These are phyloP conservation scores for Populus hybrid DNA, from an alignment of 441 rosid genomes.

Conservation along the genomic window DNA sequence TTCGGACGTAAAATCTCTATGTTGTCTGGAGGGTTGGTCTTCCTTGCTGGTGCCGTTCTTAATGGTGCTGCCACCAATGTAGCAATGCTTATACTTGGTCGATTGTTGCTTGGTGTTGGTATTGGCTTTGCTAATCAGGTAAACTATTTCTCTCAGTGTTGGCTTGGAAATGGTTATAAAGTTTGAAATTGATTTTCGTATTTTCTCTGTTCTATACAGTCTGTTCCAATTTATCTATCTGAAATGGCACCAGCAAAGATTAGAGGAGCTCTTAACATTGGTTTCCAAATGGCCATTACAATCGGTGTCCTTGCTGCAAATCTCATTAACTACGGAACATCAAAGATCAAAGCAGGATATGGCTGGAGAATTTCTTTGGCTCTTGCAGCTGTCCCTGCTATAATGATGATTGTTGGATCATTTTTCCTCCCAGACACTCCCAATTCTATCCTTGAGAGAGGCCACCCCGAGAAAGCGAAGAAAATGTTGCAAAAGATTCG, in stretches of 20 bases:
- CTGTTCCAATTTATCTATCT: conserved; percentile 29
- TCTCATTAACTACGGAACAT: conserved; percentile 26
- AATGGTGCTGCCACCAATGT: conserved; percentile 42
- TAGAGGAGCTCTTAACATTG: conserved; percentile 37
- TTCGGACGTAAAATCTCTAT: conserved; percentile 51
- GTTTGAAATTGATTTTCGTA: background rate
- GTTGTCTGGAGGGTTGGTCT: conserved; percentile 42
- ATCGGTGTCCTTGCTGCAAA: conserved; percentile 20
- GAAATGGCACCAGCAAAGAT: conserved; percentile 37
- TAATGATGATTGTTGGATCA: conserved; percentile 28
- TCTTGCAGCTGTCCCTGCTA: conserved; percentile 28
- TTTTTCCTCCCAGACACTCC: conserved; percentile 35
- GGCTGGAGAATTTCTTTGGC: conserved; percentile 24
- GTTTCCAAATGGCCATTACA: conserved; percentile 33
- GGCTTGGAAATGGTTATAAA: background rate
- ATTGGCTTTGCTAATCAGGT: conserved; percentile 63
- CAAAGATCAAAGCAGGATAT: conserved; percentile 6
- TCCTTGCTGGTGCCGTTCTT: conserved; percentile 38
- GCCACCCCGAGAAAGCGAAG: conserved; percentile 21
- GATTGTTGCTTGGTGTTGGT: conserved; percentile 52
- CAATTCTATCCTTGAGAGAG: conserved; percentile 32
- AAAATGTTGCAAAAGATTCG: conserved; percentile 25
- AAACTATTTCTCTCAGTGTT: conserved; percentile 6
- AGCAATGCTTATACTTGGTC: conserved; percentile 47
- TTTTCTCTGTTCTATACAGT: background rate